Base-by-base conservation (phyloP, 176 grass and related monocot species). In the Dactylis glomerata region DNA sequence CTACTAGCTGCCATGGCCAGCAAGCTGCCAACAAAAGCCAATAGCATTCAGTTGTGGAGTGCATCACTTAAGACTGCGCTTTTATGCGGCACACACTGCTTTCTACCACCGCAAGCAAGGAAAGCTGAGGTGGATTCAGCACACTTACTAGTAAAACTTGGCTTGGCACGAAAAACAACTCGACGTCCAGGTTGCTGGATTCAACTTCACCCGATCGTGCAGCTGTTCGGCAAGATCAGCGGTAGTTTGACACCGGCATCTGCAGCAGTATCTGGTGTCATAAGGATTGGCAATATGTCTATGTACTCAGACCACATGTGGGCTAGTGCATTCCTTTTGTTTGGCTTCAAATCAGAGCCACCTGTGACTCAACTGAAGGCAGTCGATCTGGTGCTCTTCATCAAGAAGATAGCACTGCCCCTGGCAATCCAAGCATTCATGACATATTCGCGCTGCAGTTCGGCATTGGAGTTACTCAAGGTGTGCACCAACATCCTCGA, bases 401-500 rank as follows among this genome's bases (percentile, higher is more conserved):
- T 99, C 41, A 96, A 88, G 74, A 99, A 96, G 81, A 84, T 86
- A 2, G 93, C 96, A 0, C 63, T 99, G 44, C 96, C 96, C 30
- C 66, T 99, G 1, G 89, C 96, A 0, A 89, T 99, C 11, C 59
- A 92, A 56, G 83, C 96, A 1, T 95, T 95, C 93, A 88, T 90
- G 93, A 83, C 83, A 8, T 99, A 91, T 86, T 99, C 93, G 0
- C 86, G 91, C 79, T 99, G 96, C 16, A 80, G 89, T 36, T 99
- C 96, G 3, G 91, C 96, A 10, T 61, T 99, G 16, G 96, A 99
- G 62, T 84, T 99, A 22, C 86, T 99, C 37, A 99, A 99, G 82
- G 91, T 99, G 58, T 99, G 96, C 81, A 99, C 96, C 5, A 99
- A 96, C 45, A 51, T 89, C 30, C 93, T 99, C 0, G 96, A 99